Evolutionary conservation across 768 basidiomycete species (phyloP).

Genomic region (Leucosporidium creatinivorum): DNA sequence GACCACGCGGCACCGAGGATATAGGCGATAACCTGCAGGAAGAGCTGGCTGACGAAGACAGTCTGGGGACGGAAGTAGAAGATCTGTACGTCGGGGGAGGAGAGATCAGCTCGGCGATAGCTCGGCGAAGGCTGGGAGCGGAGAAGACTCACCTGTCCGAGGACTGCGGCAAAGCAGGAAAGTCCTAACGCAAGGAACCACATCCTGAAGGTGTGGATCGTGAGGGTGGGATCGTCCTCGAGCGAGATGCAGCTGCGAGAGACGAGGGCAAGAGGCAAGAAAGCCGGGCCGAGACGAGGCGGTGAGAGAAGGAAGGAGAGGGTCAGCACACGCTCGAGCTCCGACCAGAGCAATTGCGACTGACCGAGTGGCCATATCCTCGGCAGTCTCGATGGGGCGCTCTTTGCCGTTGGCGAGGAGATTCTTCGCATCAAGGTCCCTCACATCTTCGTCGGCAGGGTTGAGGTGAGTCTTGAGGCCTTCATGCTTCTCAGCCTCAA

Average conservation of each 20-base stretch:
- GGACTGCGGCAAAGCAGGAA: conserved; percentile 37
- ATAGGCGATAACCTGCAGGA: conserved; percentile 41
- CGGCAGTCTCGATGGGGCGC: conserved; percentile 31
- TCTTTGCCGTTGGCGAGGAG: conserved; percentile 32
- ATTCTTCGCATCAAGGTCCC: conserved; percentile 6
- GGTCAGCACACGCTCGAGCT: too few species aligned
- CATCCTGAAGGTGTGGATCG: conserved; percentile 35
- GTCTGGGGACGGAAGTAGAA: conserved; percentile 47
- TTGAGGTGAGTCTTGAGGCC: too few species aligned
- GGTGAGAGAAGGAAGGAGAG: too few species aligned
- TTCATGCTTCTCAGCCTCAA: not conserved
- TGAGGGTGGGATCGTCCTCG: conserved; percentile 31
- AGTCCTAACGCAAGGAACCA: conserved; percentile 38
- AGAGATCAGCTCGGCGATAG: not conserved
- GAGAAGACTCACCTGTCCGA: conserved; percentile 26
- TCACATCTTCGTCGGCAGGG: conserved; percentile 1
- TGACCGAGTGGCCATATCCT: conserved; percentile 27
- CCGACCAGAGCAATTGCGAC: not conserved
- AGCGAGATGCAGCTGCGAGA: conserved; percentile 13
- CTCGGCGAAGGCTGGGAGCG: too few species aligned
- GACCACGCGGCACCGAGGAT: conserved; percentile 34
- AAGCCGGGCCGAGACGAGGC: too few species aligned
- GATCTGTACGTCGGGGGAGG: conserved; percentile 38
- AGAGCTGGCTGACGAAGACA: conserved; percentile 38
- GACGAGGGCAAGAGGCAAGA: too few species aligned